Percentiles rank a stretch among this genome's conserved stretches.
Evolutionary conservation across 208 protist genomes (phyloP).

Genomic region (Crithidia brevicula): DNA sequence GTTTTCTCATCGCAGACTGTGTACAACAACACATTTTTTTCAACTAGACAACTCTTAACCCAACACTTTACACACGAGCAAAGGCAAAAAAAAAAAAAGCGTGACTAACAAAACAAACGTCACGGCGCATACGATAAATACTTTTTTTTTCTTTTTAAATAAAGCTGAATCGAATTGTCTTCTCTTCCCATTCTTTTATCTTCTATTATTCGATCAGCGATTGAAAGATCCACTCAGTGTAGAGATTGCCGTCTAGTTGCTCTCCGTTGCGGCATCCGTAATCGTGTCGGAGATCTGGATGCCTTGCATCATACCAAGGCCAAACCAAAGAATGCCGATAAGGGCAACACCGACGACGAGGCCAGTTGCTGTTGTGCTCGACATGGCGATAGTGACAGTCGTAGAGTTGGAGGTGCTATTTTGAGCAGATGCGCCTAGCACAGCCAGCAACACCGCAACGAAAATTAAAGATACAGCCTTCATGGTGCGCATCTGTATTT

Average conservation of each 20-base stretch:
- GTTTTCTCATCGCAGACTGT: no score
- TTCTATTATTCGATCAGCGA: no score
- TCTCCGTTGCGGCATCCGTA: conserved; percentile 26
- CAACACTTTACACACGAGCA: no score
- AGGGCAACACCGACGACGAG: conserved; percentile 67
- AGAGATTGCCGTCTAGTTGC: conserved; percentile 10
- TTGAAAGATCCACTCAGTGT: no score
- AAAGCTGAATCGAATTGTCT: no score
- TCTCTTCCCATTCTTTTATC: no score
- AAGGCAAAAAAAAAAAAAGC: not conserved
- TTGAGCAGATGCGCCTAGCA: conserved; percentile 11
- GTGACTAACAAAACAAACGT: not conserved
- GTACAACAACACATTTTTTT: no score
- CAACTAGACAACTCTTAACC: no score
- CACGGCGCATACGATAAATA: not conserved
- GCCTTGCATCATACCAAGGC: conserved; percentile 73
- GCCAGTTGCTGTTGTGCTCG: conserved; percentile 62
- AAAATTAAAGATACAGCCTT: conserved; percentile 9
- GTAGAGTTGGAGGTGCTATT: conserved; percentile 19
- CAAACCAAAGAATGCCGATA: conserved; percentile 64
- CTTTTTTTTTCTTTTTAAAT: no score
- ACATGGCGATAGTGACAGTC: conserved; percentile 64
- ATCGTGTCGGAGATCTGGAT: conserved; percentile 77
- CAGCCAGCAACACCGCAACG: conserved; percentile 20
- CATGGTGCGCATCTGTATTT: conserved; percentile 1